These are phyloP conservation scores for Chaetomiaceae sp. DNA, from an alignment of 2,329 filamentous ascomycete genomes.

Conservation along the genomic window DNA sequence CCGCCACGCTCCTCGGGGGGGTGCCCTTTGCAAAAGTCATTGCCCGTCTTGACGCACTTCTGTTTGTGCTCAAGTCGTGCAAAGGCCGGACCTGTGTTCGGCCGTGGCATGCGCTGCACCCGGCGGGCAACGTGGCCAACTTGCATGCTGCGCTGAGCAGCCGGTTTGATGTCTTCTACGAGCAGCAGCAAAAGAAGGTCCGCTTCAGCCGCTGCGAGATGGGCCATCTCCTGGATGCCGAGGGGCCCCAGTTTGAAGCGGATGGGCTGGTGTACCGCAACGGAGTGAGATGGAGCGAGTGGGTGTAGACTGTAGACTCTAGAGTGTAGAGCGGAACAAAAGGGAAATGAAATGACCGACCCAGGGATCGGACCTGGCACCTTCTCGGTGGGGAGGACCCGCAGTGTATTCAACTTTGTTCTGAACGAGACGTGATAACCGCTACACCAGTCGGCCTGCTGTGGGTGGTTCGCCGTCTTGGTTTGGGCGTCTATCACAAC, in stretches of 20 bases:
- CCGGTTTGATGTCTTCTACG: conserved; percentile 51
- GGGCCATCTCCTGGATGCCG: conserved; percentile 53
- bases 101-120: conserved; percentile 56
- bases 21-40: conserved; percentile 39
- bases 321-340: conserved; percentile 1
- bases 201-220: conserved; percentile 49
- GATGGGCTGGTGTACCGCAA: conserved; percentile 29
- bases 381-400: conserved; percentile 19
- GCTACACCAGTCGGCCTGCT: conserved; percentile 20
- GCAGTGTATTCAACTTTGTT: conserved; percentile 10
- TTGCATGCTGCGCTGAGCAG: conserved; percentile 47
- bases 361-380: conserved; percentile 23
- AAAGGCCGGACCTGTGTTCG: conserved; percentile 48
- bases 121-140: conserved; percentile 46
- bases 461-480: neutral
- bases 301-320: conserved; percentile 23
- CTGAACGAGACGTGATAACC: conserved; percentile 23
- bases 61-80: conserved; percentile 59
- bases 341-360: conserved; percentile 19
- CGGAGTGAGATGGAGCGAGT: conserved; percentile 29
- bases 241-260: conserved; percentile 46
- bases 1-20: conserved; percentile 32
- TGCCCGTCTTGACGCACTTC: conserved; percentile 52
- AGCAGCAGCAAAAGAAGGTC: conserved; percentile 44
- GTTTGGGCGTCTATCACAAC: too few species aligned